Evolutionary conservation across 179 eudicot species (phyloP).

Genomic region (Silene noctiflora): DNA sequence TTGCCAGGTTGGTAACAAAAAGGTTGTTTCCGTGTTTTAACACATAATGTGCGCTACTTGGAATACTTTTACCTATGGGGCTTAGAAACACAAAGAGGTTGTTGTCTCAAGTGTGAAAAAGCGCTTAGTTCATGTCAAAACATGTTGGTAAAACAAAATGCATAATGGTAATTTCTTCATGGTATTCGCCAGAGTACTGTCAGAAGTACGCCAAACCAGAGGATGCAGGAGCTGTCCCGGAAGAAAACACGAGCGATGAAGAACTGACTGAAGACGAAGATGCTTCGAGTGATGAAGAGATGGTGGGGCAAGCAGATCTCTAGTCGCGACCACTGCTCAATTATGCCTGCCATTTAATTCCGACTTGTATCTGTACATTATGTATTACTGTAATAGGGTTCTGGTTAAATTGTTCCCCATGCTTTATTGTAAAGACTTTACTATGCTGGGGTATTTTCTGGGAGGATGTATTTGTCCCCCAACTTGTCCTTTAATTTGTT

Average conservation of each 20-base stretch:
- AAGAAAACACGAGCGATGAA: conserved; percentile 74
- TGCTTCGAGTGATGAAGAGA: conserved; percentile 73
- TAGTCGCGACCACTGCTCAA: conserved; percentile 24
- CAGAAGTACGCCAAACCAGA: conserved; percentile 89
- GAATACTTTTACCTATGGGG: not conserved
- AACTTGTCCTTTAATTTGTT: conserved; percentile 14
- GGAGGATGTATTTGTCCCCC: not conserved
- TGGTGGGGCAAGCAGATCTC: conserved; percentile 77
- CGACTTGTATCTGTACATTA: conserved; percentile 45
- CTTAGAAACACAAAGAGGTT: not conserved
- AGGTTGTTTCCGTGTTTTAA: not conserved
- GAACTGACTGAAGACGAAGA: conserved; percentile 75
- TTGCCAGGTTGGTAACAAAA: not conserved
- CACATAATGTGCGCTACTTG: not conserved
- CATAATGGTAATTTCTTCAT: not conserved
- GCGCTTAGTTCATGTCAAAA: not conserved
- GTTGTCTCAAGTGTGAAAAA: not conserved
- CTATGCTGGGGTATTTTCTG: conserved; percentile 22
- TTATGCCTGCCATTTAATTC: not conserved
- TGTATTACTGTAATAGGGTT: conserved; percentile 25
- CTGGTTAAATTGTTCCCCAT: conserved; percentile 21
- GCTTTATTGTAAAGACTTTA: conserved; percentile 28
- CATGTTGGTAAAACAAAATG: conserved; percentile 9
- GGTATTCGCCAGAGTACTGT: conserved; percentile 58
- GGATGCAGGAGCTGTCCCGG: conserved; percentile 66